phyloP scores from a whole-genome alignment of 139 green algal species.

The Chlorella ohadii region DNA sequence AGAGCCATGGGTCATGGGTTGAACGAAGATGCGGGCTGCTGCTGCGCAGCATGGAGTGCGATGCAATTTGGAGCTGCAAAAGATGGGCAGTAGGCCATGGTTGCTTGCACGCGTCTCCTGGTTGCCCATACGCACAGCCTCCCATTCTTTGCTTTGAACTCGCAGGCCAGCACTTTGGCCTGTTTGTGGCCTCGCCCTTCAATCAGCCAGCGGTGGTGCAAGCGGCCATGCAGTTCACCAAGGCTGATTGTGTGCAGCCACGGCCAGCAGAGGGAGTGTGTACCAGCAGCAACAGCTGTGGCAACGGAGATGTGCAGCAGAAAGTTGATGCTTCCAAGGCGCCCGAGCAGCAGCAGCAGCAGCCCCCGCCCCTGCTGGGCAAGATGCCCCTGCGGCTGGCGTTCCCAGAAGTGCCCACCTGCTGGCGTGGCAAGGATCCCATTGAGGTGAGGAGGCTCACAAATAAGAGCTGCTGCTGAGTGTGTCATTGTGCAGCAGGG shows the following conservation, averaged over 20 bases:
- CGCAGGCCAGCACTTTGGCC: slow-evolving; percentile 23
- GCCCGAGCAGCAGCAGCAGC: background rate
- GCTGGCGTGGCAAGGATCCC: slow-evolving; percentile 42
- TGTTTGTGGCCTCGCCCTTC: slow-evolving; percentile 24
- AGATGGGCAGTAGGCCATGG: no score
- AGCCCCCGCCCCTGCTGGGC: slow-evolving; percentile 2
- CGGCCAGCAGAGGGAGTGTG: background rate
- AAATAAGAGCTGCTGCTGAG: no score
- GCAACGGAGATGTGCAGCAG: background rate
- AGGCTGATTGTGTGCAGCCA: slow-evolving; percentile 16
- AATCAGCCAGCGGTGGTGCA: background rate
- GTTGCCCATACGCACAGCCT: no score
- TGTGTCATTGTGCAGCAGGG: no score
- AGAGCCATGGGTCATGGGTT: background rate
- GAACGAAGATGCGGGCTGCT: no score
- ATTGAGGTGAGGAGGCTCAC: slow-evolving; percentile 49
- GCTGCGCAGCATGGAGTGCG: background rate
- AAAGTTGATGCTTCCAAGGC: no score
- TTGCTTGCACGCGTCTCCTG: no score
- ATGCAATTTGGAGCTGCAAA: no score
- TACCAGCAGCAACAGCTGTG: background rate
- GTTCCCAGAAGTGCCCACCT: slow-evolving; percentile 26
- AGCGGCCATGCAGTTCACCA: slow-evolving; percentile 13
- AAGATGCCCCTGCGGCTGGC: slow-evolving; percentile 32
- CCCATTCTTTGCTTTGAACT: no score